Base-by-base conservation (phyloP, 2,329 filamentous ascomycete genomes). In the Fusarium brevicatenulatum region DNA sequence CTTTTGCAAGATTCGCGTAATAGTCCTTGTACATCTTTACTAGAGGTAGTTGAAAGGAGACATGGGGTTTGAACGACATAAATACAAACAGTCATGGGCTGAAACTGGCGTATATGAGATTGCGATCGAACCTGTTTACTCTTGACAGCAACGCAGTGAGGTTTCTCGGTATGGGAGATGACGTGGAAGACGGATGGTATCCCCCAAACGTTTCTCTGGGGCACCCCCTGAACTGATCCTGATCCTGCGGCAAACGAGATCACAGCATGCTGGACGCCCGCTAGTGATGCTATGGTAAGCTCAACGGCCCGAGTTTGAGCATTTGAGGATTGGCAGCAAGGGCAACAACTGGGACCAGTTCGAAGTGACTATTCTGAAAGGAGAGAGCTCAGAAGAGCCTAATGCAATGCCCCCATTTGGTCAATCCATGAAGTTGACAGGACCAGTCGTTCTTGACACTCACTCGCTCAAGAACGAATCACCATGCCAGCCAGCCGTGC, bases 221-320 rank as follows among this genome's bases (percentile, higher is more conserved):
- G 34, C 54, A 71, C 69, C 58, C 70, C 70, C 70, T 70, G 59
- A 66, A 56, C 42, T 65, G 62, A 62, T 62, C 65, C 66, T 63
- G 61, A 63, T 63, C 57, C 66, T 71, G 66, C 70, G 70, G 70
- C 70, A 73, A 73, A 63, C 62, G 44, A 55, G 70, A 73, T 73
- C 70, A 73, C 70, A 73, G 54, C 50, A 63, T 47, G 66, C 63
- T 40, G 37, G 62, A 71, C 62, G 44, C 70, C 66, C 54, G 46
- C 70, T 63, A 64, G 52, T 32, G 36, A 57, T 56, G 43, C 63
- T 68, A 37, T 63, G 44, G 66, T 59, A 60, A 73, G 47, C 61
- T 60, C 62, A 71, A 71, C 70, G 66, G 70, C 49, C 70, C 70
- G 70, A 71, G 70, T 71, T 58, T 68, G 70, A 63, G 54, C 53